Percentiles rank a stretch among this genome's conserved stretches.
Evolutionary conservation across 371 early-diverging fungal genomes (phyloP).

Genomic region (Actinomortierella wolfii): DNA sequence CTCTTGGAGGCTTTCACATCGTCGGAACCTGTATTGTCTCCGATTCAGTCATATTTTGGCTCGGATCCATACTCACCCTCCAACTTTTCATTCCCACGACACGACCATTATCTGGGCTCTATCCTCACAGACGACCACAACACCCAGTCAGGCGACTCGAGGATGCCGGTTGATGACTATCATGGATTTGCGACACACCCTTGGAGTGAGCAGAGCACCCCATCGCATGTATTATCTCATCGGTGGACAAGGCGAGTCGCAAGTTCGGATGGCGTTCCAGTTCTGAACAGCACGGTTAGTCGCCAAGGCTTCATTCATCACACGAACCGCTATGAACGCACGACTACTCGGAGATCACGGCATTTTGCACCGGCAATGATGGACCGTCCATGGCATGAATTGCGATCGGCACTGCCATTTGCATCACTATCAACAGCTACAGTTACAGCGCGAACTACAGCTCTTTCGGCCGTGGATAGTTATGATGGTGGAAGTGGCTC

Average conservation of each 20-base stretch:
- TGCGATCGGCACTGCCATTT: slow-evolving; percentile 17
- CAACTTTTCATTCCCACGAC: slow-evolving; percentile 28
- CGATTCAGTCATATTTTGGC: slow-evolving; percentile 41
- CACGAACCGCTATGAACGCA: not conserved
- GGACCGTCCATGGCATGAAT: not conserved
- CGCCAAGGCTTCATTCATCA: slow-evolving; percentile 9
- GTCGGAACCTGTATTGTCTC: slow-evolving; percentile 34
- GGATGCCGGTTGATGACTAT: slow-evolving; percentile 26
- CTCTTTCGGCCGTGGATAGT: slow-evolving; percentile 5
- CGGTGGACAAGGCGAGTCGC: slow-evolving; percentile 40
- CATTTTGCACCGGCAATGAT: not conserved
- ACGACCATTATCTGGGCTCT: slow-evolving; percentile 27
- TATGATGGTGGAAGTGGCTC: not conserved
- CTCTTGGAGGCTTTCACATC: slow-evolving; percentile 39
- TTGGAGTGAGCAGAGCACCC: slow-evolving; percentile 45
- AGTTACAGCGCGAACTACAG: slow-evolving; percentile 14
- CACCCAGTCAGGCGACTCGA: not conserved
- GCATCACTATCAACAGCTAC: slow-evolving; percentile 35
- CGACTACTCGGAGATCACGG: not conserved
- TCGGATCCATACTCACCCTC: slow-evolving; percentile 40
- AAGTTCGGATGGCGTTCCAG: slow-evolving; percentile 15
- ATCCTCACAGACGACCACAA: slow-evolving; percentile 11
- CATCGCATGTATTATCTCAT: slow-evolving; percentile 29
- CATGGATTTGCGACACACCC: slow-evolving; percentile 43
- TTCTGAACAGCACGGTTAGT: slow-evolving; percentile 27